phyloP scores from a whole-genome alignment of 2,329 filamentous ascomycete genomes.

The Leptographium galeiforme region DNA sequence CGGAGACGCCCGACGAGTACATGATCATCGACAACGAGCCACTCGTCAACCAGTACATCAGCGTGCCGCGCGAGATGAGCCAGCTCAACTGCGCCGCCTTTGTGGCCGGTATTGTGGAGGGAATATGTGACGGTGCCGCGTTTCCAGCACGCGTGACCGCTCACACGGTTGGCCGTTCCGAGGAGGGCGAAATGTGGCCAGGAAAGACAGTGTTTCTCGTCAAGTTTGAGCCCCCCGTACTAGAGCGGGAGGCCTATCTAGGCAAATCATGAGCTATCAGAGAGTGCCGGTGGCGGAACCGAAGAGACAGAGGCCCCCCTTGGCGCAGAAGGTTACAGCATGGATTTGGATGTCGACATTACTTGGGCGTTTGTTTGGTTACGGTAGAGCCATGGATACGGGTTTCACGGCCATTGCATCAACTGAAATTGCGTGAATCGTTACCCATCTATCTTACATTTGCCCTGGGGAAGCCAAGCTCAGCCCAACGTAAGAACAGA shows the following conservation, averaged over 20 bases:
- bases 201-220: slow-evolving; percentile 92
- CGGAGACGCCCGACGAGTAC: slow-evolving; percentile 81
- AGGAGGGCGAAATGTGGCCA: slow-evolving; percentile 76
- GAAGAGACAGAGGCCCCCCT: not conserved
- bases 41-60: slow-evolving; percentile 86
- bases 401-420: not conserved
- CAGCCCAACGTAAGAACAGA: not conserved
- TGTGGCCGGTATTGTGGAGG: slow-evolving; percentile 89
- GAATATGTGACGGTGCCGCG: slow-evolving; percentile 83
- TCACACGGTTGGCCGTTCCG: slow-evolving; percentile 54
- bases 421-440: too few relatives aligned
- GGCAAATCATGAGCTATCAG: slow-evolving; percentile 35
- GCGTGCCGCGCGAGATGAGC: slow-evolving; percentile 86
- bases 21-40: slow-evolving; percentile 99
- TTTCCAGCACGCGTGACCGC: slow-evolving; percentile 84
- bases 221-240: slow-evolving; percentile 79
- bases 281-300: not conserved
- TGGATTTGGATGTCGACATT: not conserved
- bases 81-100: slow-evolving; percentile 94
- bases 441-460: not conserved
- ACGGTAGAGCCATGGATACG: not conserved
- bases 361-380: not conserved
- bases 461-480: not conserved
- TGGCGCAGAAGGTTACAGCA: not conserved
- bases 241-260: slow-evolving; percentile 80